Evolutionary conservation across 225 moss, liverwort and hornwort species (phyloP).

Genomic region (Thuidium tamariscinum): DNA sequence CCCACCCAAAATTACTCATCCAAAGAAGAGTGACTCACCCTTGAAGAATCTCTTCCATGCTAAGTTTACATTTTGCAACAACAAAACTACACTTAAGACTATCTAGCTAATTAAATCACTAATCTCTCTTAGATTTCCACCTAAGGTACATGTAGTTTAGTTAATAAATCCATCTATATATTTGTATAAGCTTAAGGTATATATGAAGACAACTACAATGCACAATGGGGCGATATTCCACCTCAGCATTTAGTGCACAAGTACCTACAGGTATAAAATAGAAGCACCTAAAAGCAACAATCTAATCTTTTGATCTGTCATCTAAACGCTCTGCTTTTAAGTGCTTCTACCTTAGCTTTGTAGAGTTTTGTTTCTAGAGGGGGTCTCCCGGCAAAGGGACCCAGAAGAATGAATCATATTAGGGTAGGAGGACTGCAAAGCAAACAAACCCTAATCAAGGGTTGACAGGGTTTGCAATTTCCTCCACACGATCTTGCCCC

Average conservation of each 20-base stretch:
- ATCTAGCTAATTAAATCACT: not conserved
- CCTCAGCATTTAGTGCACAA: slow-evolving; percentile 17
- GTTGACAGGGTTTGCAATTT: not conserved
- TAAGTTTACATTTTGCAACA: not conserved
- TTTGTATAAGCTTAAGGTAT: not conserved
- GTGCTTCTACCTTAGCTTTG: not conserved
- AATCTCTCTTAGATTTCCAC: not conserved
- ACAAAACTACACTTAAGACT: not conserved
- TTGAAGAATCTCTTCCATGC: not conserved
- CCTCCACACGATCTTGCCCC: not conserved
- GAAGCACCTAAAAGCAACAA: slow-evolving; percentile 1
- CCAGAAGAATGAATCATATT: not conserved
- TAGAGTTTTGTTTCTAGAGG: not conserved
- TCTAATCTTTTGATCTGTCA: too few species aligned
- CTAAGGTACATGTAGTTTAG: not conserved
- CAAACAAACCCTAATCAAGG: not conserved
- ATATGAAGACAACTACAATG: not conserved
- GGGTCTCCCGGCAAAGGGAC: not conserved
- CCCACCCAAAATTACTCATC: not conserved
- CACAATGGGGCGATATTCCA: slow-evolving; percentile 1
- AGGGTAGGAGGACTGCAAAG: too few species aligned
- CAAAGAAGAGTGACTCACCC: not conserved
- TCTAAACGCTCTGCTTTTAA: not conserved
- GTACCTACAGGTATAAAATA: not conserved
- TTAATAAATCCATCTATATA: not conserved